These are phyloP conservation scores for Coemansia sp. DNA, from an alignment of 192 early-diverging fungal species.

Conservation along the genomic window DNA sequence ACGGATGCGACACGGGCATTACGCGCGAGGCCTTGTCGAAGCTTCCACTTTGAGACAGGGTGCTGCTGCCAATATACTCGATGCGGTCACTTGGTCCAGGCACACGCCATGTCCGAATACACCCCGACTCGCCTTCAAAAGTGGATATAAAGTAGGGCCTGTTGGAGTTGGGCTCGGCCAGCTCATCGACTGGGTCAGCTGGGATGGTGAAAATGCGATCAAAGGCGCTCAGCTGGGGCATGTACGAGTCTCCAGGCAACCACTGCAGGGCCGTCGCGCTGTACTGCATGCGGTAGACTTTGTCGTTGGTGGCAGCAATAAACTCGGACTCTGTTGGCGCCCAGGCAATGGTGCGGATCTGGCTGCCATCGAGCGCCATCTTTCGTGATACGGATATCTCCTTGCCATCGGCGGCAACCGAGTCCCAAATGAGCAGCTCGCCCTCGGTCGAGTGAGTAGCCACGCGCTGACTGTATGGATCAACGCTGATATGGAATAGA, in stretches of 20 bases:
- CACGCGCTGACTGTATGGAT: constrained; percentile 49
- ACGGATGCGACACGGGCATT: constrained; percentile 52
- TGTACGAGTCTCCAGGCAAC: constrained; percentile 24
- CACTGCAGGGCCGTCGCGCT: constrained; percentile 23
- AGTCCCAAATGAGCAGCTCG: constrained; percentile 54
- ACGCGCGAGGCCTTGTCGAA: constrained; percentile 54
- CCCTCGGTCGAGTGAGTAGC: constrained; percentile 51
- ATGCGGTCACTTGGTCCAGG: constrained; percentile 9
- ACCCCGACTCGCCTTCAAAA: constrained; percentile 16
- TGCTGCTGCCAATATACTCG: constrained; percentile 24
- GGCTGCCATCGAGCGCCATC: constrained; percentile 45
- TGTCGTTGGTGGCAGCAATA: constrained; percentile 46
- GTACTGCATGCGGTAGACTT: constrained; percentile 42
- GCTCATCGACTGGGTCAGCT: constrained; percentile 5
- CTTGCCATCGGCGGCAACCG: constrained; percentile 12
- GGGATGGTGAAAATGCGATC: constrained; percentile 55
- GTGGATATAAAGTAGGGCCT: constrained; percentile 49
- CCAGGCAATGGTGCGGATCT: constrained; percentile 54
- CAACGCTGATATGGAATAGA: constrained; percentile 56
- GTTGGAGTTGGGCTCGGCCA: background rate
- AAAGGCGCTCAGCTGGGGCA: constrained; percentile 34
- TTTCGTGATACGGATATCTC: constrained; percentile 25
- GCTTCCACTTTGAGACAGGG: constrained; percentile 8
- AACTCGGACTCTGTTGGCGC: constrained; percentile 51
- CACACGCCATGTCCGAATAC: constrained; percentile 47